Evolutionary conservation across 768 basidiomycete species (phyloP), one percentile per base, ranked within the genome.

Genomic region (Boletus speciosus): DNA sequence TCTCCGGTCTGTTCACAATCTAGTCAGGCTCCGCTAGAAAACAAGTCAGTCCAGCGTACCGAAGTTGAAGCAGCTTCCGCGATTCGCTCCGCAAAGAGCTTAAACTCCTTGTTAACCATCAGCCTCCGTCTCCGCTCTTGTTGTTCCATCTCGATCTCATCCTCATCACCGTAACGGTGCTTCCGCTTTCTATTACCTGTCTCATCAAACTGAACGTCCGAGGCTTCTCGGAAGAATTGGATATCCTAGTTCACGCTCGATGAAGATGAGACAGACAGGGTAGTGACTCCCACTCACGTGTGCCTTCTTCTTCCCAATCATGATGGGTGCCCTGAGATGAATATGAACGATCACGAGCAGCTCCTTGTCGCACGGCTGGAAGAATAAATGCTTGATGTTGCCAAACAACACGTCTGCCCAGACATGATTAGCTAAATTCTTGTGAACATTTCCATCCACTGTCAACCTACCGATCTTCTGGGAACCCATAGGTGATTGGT

Each of bases 181-280:
- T 97, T 94, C 51, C 96, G 84, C 72, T 98, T 98, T 61, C 95
- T 83, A 64, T 98, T 98, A n/a, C 97, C 97, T 1, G 97, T 98
- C 71, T 99, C 97, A 65, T 99, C 97, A 65, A 98, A 98, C 59
- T 95, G 91, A 29, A 96, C 91, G 61, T 99, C 97, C 0, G 93
- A 91, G 7, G 95, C 96, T 74, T 98, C 97, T 9, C 96, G 90
- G 77, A 90, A 94, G 71, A 99, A 98, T 82, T 98, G 97, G 6
- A 98, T 84, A 69, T 99, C 97, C 90, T 96, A 57, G 21, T 49
- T 45, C 49, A 45, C 45, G 32, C 32, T 50, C 21, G 11, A 37
- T 49, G 21, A 61, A 36, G 31, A 53, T 21, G 21, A 29, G 12
- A 42, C 35, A 8, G 8, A 39, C 36, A 23, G 25, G 21, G 41